Base-by-base conservation (phyloP, 148 eudicot genomes). In the Rhododendron henanense region DNA sequence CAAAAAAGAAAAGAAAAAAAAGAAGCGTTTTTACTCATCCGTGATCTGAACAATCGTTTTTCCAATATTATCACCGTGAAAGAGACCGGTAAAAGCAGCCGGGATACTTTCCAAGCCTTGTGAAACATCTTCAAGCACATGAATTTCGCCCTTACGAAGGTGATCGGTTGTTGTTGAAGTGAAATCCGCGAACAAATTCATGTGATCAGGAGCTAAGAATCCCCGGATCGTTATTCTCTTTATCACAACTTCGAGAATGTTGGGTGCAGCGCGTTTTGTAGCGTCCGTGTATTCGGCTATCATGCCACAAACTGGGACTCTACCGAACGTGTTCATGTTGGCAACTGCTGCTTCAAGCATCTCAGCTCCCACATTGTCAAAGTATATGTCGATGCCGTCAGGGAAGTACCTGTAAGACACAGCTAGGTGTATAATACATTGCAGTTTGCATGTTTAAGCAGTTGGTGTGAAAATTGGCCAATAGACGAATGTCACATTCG, bases 271-370 rank as follows among this genome's bases (percentile, higher is more conserved):
- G 31, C 83, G 78, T 84, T 87, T 86, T 21, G 39, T 59, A 15
- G 65, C 21, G 44, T 88, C 78, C 0, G 92, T 88, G 81, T 93
- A 94, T 65, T 91, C 91, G 6, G 94, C 90, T 39, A 94, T 93
- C 10, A 75, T 92, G 1, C 96, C 95, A 55, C 94, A 92, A 15
- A 71, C 90, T 39, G 92, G 92, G 11, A 93, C 89, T 59, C 94
- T 88, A 4, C 97, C 94, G 35, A 80, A 89, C 10, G 57, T 0
- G 41, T 88, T 92, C 97, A 94, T 94, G 90, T 94, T 94, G 9
- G 88, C 75, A 31, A 94, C 89, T 31, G 89, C 97, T 10, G 95
- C 95, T 57, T 93, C 94, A 25, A 92, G 90, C 93, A 93, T 90
- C 47, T 93, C 89, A 2, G 85, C 93, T 76, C 91, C 93, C 57